These are phyloP conservation scores for Camelina hispida DNA, from an alignment of 345 rosid genomes.

Conservation along the genomic window DNA sequence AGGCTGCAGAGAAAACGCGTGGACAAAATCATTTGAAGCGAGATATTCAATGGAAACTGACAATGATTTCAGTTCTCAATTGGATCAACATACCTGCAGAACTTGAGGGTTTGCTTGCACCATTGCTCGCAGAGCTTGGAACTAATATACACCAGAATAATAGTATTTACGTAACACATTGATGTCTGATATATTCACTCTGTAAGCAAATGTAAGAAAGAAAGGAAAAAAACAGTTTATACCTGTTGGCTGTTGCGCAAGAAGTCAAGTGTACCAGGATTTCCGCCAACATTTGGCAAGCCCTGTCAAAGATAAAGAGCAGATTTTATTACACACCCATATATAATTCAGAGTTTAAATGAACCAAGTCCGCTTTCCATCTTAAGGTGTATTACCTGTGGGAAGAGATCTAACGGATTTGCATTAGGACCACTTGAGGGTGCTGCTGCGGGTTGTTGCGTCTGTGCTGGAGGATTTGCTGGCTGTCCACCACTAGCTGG, in stretches of 20 bases:
- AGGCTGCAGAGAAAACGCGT: slow-evolving; percentile 57
- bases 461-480: slow-evolving; percentile 38
- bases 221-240: not conserved
- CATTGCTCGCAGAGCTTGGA: slow-evolving; percentile 84
- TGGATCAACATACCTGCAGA: slow-evolving; percentile 58
- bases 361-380: not conserved
- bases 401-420: slow-evolving; percentile 81
- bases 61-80: not conserved
- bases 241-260: slow-evolving; percentile 93
- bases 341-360: slow-evolving; percentile 1
- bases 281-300: slow-evolving; percentile 78
- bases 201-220: not conserved
- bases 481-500: slow-evolving; percentile 41
- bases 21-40: not conserved
- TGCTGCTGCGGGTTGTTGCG: slow-evolving; percentile 59
- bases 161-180: not conserved
- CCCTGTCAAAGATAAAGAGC: slow-evolving; percentile 55
- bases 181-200: not conserved
- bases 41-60: slow-evolving; percentile 5
- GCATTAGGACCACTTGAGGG: slow-evolving; percentile 52
- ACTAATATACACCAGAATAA: slow-evolving; percentile 49
- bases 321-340: not conserved
- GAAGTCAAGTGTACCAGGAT: slow-evolving; percentile 80
- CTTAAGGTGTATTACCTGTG: slow-evolving; percentile 60
- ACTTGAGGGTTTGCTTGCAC: slow-evolving; percentile 88